A percentile compares a stretch with the other conserved stretches of the same genome.
phyloP scores from a whole-genome alignment of 2,329 filamentous ascomycete genomes.

The Microcyclospora pomicola region DNA sequence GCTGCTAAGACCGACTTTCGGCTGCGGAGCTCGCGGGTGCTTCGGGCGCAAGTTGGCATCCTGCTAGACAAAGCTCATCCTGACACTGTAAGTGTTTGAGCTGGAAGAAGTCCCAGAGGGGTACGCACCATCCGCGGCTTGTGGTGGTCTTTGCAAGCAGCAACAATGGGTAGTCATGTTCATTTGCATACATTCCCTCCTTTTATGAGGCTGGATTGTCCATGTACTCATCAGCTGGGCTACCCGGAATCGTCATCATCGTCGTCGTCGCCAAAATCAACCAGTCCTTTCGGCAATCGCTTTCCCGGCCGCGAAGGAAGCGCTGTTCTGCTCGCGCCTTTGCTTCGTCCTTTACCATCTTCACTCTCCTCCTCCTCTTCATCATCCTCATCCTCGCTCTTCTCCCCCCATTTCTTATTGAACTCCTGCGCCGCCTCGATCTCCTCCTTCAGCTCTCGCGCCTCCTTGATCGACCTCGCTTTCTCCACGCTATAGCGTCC shows the following conservation, averaged over 20 bases:
- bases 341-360: conserved; percentile 2
- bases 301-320: conserved; percentile 6
- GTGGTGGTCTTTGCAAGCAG: too few relatives aligned
- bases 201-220: too few relatives aligned
- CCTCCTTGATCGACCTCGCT: conserved; percentile 75
- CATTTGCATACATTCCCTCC: too few relatives aligned
- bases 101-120: conserved; percentile 2
- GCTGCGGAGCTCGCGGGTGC: conserved; percentile 25
- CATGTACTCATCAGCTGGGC: too few relatives aligned
- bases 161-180: too few relatives aligned
- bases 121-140: too few relatives aligned
- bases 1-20: too few relatives aligned
- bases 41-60: conserved; percentile 21
- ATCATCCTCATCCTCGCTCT: conserved; percentile 6
- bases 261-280: conserved; percentile 24
- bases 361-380: conserved; percentile 6
- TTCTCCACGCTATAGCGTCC: conserved; percentile 77
- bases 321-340: conserved; percentile 6
- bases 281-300: conserved; percentile 20
- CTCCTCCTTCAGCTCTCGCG: conserved; percentile 70
- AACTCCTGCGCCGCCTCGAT: conserved; percentile 74
- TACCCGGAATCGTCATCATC: conserved; percentile 14
- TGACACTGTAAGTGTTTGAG: conserved; percentile 22
- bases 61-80: conserved; percentile 15
- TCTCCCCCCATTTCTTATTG: conserved; percentile 59